Evolutionary conservation across 1,284 basidiomycete genomes (phyloP), one percentile per base, ranked within the genome.

Genomic region (Singerocomus inundabilis): DNA sequence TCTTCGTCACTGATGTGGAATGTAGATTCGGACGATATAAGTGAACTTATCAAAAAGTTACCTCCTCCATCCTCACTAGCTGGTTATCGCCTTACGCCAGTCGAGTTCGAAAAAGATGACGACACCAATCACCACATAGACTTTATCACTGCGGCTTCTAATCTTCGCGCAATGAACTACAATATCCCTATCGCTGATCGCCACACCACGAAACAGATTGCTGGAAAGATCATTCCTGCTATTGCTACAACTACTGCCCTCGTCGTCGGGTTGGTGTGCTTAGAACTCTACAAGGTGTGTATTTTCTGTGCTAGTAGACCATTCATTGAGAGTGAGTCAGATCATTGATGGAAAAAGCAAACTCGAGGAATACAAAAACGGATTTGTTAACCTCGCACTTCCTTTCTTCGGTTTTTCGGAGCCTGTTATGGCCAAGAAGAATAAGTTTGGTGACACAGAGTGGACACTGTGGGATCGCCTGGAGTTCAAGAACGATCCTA

Each of bases 351-450:
- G 88, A 55, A 98, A 98, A 81, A 83, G 77, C 64, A 89, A 91
- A 64, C 77, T 98, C 11, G 97, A 99, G 61, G 82, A 90, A 49
- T 99, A 93, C 81, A 98, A 98, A 80, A 99, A 99, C 63, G 93
- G 93, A 36, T 99, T 99, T 70, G 84, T 99, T 63, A 99, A 99
- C 72, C 80, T 99, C 43, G 97, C 97, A 6, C 73, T 99, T 50
- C 97, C 97, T 4, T 99, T 99, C 85, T 98, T 99, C 66, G 97
- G 94, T 24, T 99, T 99, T 79, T 98, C 94, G 2, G 97, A 99
- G 66, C 97, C 97, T 18, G 93, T 99, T 57, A 88, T 85, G 4
- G 93, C 96, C n/a, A 66, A 81, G 56, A 97, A 95, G 78, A 79
- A 84, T 59, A 94, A 93, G 79, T 97, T 94, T 70, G 85, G 84